A percentile compares a stretch with the other conserved stretches of the same genome.
phyloP scores from a whole-genome alignment of 169 alveolate genomes.

The Eimeria maxima region DNA sequence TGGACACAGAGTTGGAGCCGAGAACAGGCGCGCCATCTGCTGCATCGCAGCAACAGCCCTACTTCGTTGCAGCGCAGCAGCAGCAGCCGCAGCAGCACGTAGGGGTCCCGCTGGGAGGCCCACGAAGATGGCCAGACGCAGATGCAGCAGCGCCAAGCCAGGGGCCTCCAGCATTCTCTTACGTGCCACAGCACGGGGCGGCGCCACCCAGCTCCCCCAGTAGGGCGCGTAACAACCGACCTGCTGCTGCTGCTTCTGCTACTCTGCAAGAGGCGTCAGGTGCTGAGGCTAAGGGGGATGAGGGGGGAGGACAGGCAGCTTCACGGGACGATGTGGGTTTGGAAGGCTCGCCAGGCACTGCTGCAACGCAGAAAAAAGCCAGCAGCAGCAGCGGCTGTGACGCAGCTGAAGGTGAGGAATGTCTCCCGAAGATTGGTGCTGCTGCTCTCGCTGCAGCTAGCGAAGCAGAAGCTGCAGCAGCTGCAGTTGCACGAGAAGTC shows the following conservation, averaged over 20 bases:
- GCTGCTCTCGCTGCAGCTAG: conserved; percentile 18
- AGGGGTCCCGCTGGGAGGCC: background rate
- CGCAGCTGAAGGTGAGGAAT: background rate
- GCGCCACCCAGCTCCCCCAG: background rate
- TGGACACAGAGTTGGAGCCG: conserved; percentile 12
- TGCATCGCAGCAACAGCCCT: conserved; percentile 49
- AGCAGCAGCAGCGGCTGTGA: conserved; percentile 37
- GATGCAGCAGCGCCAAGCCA: conserved; percentile 35
- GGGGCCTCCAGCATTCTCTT: background rate
- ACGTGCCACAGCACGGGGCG: conserved; percentile 43
- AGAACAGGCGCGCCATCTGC: background rate
- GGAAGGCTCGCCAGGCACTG: background rate
- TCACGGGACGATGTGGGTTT: background rate
- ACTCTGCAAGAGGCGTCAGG: background rate
- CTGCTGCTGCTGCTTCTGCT: conserved; percentile 42
- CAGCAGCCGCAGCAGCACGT: conserved; percentile 56
- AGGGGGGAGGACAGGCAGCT: background rate
- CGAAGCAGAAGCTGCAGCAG: conserved; percentile 66
- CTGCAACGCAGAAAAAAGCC: background rate
- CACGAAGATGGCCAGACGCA: background rate
- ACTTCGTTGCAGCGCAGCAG: conserved; percentile 42
- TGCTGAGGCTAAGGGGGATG: background rate
- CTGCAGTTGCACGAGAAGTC: conserved; percentile 18
- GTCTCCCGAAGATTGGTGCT: conserved; percentile 26
- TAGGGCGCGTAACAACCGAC: background rate